These are phyloP conservation scores for Fusarium praegraminearum DNA, from an alignment of 2,329 filamentous ascomycete genomes.

Conservation along the genomic window DNA sequence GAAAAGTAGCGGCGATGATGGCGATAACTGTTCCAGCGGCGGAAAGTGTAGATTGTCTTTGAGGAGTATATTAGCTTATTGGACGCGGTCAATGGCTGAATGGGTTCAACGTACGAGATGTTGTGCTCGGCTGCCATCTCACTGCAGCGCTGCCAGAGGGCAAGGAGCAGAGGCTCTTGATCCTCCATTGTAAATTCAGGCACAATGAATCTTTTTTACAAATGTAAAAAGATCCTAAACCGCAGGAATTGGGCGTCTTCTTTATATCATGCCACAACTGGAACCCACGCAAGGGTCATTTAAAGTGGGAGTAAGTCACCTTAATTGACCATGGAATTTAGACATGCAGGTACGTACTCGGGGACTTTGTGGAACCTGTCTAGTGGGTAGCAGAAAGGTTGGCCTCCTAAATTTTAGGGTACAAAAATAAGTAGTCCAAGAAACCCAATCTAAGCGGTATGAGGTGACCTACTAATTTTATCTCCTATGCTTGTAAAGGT, in stretches of 20 bases:
- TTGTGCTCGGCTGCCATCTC: constrained; percentile 42
- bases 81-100: constrained; percentile 13
- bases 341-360: constrained; percentile 23
- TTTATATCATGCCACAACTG: constrained; percentile 36
- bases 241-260: constrained; percentile 8
- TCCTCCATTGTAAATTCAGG: constrained; percentile 31
- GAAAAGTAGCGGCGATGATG: constrained; percentile 49
- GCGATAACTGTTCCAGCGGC: constrained; percentile 47
- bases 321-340: neutral
- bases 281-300: constrained; percentile 13
- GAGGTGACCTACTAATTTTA: too few species aligned
- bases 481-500: too few species aligned
- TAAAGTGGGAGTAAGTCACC: constrained; percentile 25
- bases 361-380: constrained; percentile 24
- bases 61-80: constrained; percentile 7
- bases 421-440: too few species aligned
- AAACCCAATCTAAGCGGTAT: too few species aligned
- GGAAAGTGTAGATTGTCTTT: constrained; percentile 48
- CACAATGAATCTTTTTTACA: neutral
- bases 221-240: neutral
- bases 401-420: too few species aligned
- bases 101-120: constrained; percentile 42
- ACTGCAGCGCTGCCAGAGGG: constrained; percentile 37
- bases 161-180: constrained; percentile 36
- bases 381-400: too few species aligned